These are phyloP conservation scores for fission yeast (Schizosaccharomyces pombe) DNA, from an alignment of 805 yeast species.

Conservation along the genomic window DNA sequence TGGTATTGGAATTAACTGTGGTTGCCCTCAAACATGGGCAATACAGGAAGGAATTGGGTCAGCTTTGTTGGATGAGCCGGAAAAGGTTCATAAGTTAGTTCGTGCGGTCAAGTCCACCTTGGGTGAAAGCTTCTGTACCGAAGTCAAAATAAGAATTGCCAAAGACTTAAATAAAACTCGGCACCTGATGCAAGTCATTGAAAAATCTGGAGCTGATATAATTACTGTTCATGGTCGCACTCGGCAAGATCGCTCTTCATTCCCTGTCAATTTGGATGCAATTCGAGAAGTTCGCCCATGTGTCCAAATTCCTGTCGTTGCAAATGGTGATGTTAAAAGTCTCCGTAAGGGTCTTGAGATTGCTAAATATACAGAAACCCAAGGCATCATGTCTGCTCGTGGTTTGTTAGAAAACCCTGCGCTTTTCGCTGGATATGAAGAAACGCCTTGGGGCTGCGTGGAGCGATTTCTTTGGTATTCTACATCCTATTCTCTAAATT, in stretches of 20 bases:
- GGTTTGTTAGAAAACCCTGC: constrained; percentile 77
- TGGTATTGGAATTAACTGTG: constrained; percentile 88
- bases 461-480: constrained; percentile 65
- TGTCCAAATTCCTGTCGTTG: constrained; percentile 62
- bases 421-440: constrained; percentile 45
- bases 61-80: constrained; percentile 69
- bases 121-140: constrained; percentile 51
- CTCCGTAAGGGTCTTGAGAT: constrained; percentile 42
- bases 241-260: constrained; percentile 58
- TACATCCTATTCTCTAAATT: constrained; percentile 64
- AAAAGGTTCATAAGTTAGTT: constrained; percentile 64
- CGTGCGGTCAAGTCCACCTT: constrained; percentile 52
- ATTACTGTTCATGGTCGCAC: constrained; percentile 89
- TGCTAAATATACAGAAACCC: constrained; percentile 43
- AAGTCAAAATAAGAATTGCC: constrained; percentile 81
- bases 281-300: constrained; percentile 38
- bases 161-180: constrained; percentile 48
- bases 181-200: constrained; percentile 46
- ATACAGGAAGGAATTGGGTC: constrained; percentile 93
- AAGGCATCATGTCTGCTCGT: constrained; percentile 90
- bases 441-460: constrained; percentile 77
- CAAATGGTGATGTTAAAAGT: constrained; percentile 83
- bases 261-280: constrained; percentile 65
- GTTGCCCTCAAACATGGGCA: constrained; percentile 91
- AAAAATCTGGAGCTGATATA: constrained; percentile 75